These are phyloP conservation scores for Crithidia sp. DNA, from an alignment of 208 protist species.

Conservation along the genomic window DNA sequence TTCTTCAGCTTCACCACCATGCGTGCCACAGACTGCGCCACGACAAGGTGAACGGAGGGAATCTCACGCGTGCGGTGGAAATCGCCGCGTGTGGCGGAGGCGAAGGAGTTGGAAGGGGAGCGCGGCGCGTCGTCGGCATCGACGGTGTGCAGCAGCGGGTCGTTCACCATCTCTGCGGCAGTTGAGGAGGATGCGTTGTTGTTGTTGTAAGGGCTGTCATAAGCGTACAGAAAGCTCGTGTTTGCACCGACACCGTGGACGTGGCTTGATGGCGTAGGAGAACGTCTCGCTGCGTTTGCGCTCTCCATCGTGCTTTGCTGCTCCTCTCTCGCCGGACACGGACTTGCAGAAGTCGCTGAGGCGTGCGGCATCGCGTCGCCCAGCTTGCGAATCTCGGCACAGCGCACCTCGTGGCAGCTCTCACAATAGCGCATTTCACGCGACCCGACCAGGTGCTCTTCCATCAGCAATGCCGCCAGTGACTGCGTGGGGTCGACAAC, in stretches of 20 bases:
- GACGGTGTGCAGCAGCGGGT: no score
- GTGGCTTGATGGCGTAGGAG: no score
- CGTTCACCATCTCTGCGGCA: no score
- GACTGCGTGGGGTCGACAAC: not conserved
- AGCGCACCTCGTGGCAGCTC: conserved; percentile 34
- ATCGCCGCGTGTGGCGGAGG: not conserved
- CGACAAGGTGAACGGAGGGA: conserved; percentile 12
- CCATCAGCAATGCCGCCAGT: conserved; percentile 19
- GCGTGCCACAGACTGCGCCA: conserved; percentile 16
- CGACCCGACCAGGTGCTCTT: conserved; percentile 35
- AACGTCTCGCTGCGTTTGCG: no score
- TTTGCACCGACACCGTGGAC: no score
- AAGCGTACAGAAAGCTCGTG: no score
- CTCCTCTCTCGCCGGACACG: not conserved
- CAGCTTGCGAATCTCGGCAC: conserved; percentile 27
- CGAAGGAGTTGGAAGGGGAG: not conserved
- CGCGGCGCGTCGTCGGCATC: no score
- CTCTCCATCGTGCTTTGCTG: not conserved
- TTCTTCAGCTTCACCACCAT: conserved; percentile 12
- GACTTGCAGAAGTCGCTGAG: not conserved
- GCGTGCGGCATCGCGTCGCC: conserved; percentile 14
- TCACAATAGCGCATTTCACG: conserved; percentile 47
- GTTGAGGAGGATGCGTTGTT: no score
- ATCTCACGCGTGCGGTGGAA: not conserved
- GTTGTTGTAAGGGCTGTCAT: no score